Evolutionary conservation across 352 stramenopile genomes (phyloP), one percentile per base, ranked within the genome.

Genomic region (Blastocystis sp.): DNA sequence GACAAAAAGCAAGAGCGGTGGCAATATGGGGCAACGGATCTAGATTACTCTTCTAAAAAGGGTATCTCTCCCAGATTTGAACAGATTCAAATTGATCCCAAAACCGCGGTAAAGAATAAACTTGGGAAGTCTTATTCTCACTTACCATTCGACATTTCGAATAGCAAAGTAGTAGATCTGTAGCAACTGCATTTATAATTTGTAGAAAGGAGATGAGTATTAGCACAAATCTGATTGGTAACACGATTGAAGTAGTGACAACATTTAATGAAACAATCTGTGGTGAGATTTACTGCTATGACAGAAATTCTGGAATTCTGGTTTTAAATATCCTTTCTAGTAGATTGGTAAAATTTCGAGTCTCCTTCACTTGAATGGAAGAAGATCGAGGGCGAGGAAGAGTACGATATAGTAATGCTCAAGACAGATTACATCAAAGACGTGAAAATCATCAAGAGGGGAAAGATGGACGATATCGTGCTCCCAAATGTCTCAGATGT

Each of bases 281-380:
- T 45, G 73, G 73, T 39, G 73, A 84, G 20, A 64, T 84, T 15
- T 84, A 84, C 53, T 84, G 73, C 73, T 68, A 68, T n/a, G 73
- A 84, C 47, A 66, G 39, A 15, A 66, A 61, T 68, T 43, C 73
- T 23, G 53, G 45, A 11, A 39, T 84, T 26, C 45, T 84, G 39
- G 73, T 84, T 47, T 68, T 84, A 39, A 64, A 84, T 84, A 84
- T 84, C 73, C 73, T 84, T 69, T 15, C 8, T 54, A 39, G 2
- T 29, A 20, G 9, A 2, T 29, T 15, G n/a, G 34, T 8, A 15
- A 43, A 55, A 50, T 5, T 68, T 18, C 5, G 1, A 20, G 6
- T 26, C 2, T 84, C 73, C 47, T 84, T 84, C 6, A 84, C 73
- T 9, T 54, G n/a, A 29, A 84, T 11, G 73, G 26, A 84, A 84